These are phyloP conservation scores for Asterionellopsis glacialis DNA, from an alignment of 108 stramenopile species.

Conservation along the genomic window DNA sequence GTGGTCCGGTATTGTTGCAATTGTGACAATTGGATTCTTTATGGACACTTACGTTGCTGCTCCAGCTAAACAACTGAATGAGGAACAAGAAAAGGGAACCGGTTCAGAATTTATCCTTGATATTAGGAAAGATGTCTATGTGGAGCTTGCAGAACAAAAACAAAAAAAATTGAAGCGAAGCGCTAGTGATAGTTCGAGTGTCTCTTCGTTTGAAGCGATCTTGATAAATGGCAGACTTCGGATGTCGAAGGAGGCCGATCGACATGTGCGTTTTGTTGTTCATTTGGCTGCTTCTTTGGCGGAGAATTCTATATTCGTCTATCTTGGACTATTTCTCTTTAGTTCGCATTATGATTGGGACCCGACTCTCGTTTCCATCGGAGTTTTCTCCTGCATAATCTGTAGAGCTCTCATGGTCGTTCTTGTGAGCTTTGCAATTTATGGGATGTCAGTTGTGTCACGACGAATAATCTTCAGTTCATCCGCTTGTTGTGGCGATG, in stretches of 20 bases:
- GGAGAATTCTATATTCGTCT: slow-evolving; percentile 85
- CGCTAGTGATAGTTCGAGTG: background rate
- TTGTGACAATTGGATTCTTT: slow-evolving; percentile 66
- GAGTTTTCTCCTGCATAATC: slow-evolving; percentile 55
- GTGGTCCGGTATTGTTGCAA: slow-evolving; percentile 50
- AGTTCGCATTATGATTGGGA: slow-evolving; percentile 68
- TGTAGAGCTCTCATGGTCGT: slow-evolving; percentile 71
- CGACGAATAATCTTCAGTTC: background rate
- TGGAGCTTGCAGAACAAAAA: slow-evolving; percentile 31
- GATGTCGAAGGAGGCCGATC: slow-evolving; percentile 45
- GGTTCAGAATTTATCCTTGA: too few relatives aligned
- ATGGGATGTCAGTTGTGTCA: too few relatives aligned
- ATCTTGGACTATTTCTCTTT: slow-evolving; percentile 84
- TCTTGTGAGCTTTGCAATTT: slow-evolving; percentile 17
- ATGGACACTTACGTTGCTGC: slow-evolving; percentile 65
- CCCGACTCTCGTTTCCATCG: slow-evolving; percentile 47
- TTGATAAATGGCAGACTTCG: slow-evolving; percentile 29
- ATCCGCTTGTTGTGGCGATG: background rate
- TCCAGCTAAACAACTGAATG: slow-evolving; percentile 28
- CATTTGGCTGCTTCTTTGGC: slow-evolving; percentile 63
- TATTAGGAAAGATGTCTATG: too few relatives aligned
- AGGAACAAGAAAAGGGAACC: background rate
- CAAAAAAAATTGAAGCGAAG: background rate
- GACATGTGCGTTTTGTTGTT: slow-evolving; percentile 83
- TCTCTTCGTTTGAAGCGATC: slow-evolving; percentile 15